These are phyloP conservation scores for Stevia rebaudiana DNA, from an alignment of 140 eudicot genomes.

Conservation along the genomic window DNA sequence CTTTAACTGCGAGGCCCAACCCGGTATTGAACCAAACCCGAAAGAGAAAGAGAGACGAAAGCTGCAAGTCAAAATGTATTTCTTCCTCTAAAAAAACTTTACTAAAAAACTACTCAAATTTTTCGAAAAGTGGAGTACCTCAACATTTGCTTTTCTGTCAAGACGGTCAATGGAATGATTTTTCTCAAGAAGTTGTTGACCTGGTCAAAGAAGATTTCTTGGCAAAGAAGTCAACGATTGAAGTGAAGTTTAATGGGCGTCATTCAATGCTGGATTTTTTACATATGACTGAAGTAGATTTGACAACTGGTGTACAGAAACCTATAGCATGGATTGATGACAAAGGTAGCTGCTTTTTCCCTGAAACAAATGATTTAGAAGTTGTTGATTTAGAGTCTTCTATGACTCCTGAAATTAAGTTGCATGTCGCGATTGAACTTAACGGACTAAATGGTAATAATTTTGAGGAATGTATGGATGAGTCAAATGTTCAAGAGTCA, in stretches of 20 bases:
- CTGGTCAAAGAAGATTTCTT: conserved; percentile 44
- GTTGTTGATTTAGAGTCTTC: conserved; percentile 21
- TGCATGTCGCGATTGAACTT: conserved; percentile 63
- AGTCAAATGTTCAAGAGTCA: conserved; percentile 51
- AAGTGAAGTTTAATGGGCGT: conserved; percentile 44
- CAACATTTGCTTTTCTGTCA: conserved; percentile 58
- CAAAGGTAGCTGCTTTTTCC: conserved; percentile 65
- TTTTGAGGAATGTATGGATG: conserved; percentile 50
- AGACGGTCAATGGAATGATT: conserved; percentile 72
- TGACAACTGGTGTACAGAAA: conserved; percentile 51
- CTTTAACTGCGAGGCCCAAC: conserved; percentile 26
- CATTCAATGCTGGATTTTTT: conserved; percentile 48
- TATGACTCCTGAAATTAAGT: conserved; percentile 42
- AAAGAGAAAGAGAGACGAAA: conserved; percentile 65
- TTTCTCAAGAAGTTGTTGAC: conserved; percentile 37
- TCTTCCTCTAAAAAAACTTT: conserved; percentile 31
- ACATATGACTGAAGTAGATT: conserved; percentile 59
- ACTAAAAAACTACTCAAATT: conserved; percentile 54
- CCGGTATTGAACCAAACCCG: conserved; percentile 30
- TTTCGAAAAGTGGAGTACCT: conserved; percentile 53
- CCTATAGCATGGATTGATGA: conserved; percentile 98
- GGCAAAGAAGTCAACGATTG: conserved; percentile 47
- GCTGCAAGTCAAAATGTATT: conserved; percentile 23
- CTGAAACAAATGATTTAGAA: conserved; percentile 41
- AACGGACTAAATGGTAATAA: conserved; percentile 34